Percentiles rank a stretch among this genome's conserved stretches.
Conservation (phyloP, 805 yeast species). For the Wickerhamiella musiphila region DNA sequence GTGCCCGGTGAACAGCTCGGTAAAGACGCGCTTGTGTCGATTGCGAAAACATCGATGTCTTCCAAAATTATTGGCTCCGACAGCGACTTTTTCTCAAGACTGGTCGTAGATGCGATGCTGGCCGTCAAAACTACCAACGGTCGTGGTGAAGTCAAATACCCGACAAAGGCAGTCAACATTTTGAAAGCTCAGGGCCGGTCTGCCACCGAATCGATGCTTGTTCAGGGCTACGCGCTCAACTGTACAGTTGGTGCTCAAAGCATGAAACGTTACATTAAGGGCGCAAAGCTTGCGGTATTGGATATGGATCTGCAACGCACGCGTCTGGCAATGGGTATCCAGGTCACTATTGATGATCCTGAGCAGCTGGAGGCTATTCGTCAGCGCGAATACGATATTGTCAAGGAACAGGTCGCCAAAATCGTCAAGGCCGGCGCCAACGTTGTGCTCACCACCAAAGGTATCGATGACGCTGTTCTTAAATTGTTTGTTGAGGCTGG, state of each 20-base stretch:
- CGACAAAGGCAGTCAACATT: constrained; percentile 92
- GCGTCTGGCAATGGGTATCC: constrained; percentile 96
- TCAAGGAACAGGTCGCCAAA: constrained; percentile 65
- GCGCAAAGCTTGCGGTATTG: constrained; percentile 72
- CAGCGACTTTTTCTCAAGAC: constrained; percentile 68
- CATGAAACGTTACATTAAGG: constrained; percentile 53
- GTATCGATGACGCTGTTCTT: constrained; percentile 82
- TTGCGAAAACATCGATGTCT: constrained; percentile 95
- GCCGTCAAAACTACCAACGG: constrained; percentile 83
- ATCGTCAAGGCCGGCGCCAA: constrained; percentile 81
- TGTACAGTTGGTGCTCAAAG: constrained; percentile 97
- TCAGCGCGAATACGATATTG: constrained; percentile 72
- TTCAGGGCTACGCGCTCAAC: constrained; percentile 89
- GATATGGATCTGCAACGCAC: constrained; percentile 92
- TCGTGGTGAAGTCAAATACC: constrained; percentile 61
- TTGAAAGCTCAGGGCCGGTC: constrained; percentile 95
- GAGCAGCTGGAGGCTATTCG: constrained; percentile 89
- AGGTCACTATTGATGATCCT: constrained; percentile 91
- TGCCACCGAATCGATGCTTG: constrained; percentile 65
- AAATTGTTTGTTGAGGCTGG: constrained; percentile 84
- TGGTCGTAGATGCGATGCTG: constrained; percentile 90
- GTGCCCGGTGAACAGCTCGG: constrained; percentile 63
- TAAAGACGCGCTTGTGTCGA: constrained; percentile 68
- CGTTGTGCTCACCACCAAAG: constrained; percentile 83
- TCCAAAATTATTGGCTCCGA: constrained; percentile 92